Evolutionary conservation across 164 flowering plant genomes (phyloP).

Genomic region (Macadamia tetraphylla): DNA sequence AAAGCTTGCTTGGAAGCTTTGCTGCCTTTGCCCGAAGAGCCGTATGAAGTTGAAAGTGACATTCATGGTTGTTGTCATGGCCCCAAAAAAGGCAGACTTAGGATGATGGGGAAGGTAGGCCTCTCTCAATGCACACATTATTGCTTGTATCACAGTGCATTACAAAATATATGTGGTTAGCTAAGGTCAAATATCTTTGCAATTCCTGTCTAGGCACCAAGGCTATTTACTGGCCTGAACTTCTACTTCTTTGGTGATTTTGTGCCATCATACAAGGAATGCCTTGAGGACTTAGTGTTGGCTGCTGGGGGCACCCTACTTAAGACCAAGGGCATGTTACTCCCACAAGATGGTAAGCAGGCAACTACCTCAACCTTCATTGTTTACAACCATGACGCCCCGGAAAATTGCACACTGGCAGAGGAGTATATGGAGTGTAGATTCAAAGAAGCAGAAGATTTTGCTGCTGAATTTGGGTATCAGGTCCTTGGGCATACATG

Average conservation of each 20-base stretch:
- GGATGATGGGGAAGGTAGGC: constrained; percentile 38
- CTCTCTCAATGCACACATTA: neutral
- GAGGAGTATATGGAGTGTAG: constrained; percentile 20
- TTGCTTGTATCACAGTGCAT: neutral
- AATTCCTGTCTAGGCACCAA: constrained; percentile 40
- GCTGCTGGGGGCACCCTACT: constrained; percentile 43
- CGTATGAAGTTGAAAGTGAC: constrained; percentile 52
- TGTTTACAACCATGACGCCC: constrained; percentile 35
- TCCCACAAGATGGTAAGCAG: constrained; percentile 8
- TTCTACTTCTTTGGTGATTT: constrained; percentile 48
- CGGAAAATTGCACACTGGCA: constrained; percentile 7
- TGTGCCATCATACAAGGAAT: constrained; percentile 28
- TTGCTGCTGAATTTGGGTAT: constrained; percentile 28
- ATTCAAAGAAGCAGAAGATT: constrained; percentile 29
- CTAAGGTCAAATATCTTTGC: neutral
- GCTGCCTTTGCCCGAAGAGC: constrained; percentile 43
- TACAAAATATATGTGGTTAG: neutral
- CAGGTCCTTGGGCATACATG: constrained; percentile 41
- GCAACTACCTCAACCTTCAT: constrained; percentile 17
- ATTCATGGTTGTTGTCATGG: constrained; percentile 55
- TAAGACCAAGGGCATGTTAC: constrained; percentile 14
- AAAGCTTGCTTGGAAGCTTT: constrained; percentile 45
- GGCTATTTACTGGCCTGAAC: constrained; percentile 37
- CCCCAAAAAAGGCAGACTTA: constrained; percentile 57
- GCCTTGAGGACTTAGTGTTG: constrained; percentile 31